Base-by-base conservation (phyloP, 306 rosid species). In the Vigna hirtella region DNA sequence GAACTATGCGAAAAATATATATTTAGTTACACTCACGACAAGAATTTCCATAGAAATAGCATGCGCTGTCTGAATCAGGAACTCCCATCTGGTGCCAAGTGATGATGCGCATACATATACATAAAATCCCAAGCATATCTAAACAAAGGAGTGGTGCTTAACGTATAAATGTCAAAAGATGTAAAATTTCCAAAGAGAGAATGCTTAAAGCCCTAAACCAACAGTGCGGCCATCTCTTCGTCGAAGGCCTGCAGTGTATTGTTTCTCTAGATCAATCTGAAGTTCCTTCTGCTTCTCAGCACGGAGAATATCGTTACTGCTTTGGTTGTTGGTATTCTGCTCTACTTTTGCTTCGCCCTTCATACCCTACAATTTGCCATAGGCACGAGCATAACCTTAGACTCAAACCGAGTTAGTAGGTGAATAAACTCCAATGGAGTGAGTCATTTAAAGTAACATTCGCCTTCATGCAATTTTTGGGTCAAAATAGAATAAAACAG, bases 291-390 rank as follows among this genome's bases (percentile, higher is more conserved):
- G 88, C 89, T 88, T 90, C 82, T 96, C 97, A 66, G 88, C 90
- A 40, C 73, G 88, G 34, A 87, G 84, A 16, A 48, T 52, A 18
- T 90, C 82, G 65, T 61, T 58, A 57, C 86, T 85, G 50, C 81
- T 86, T 84, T 85, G 83, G 73, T 84, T 79, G 81, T 83, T 55
- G 20, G 86, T 78, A 36, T 72, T 82, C 30, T 82, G 88, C 72
- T 94, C 98, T 80, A 32, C 83, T 80, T 89, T 90, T 77, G 63
- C 50, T 6, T 92, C 98, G 59, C 96, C 97, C 81, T 88, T 95
- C 85, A 93, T 89, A 82, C 99, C 99, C 99, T 95, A 85, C 98
- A 95, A 93, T 86, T 95, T 87, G 98, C 96, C 98, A 95, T 89
- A 89, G 97, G 98, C 97, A 96, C 86, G 90, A 90, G 90, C 83